phyloP scores from a whole-genome alignment of 768 basidiomycete genomes.

The Tricholoma terreum region DNA sequence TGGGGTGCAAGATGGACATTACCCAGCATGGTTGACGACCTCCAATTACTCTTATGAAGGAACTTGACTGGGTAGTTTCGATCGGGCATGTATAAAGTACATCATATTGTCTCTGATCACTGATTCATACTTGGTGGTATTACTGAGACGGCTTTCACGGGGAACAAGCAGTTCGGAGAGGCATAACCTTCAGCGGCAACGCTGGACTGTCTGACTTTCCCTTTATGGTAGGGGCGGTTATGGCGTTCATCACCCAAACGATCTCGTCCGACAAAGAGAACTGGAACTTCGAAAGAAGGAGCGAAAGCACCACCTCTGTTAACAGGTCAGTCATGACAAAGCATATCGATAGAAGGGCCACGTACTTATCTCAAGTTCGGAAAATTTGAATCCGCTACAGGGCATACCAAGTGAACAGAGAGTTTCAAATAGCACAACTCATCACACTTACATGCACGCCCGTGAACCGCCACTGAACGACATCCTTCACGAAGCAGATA shows the following conservation, averaged over 20 bases:
- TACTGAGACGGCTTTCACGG: not conserved
- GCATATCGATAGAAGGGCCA: not conserved
- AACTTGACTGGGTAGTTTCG: not conserved
- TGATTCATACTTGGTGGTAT: not conserved
- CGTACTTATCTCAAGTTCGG: constrained; percentile 50
- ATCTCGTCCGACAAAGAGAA: constrained; percentile 25
- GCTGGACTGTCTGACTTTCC: not conserved
- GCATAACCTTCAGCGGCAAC: not conserved
- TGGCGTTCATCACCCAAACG: constrained; percentile 27
- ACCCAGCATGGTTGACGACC: not conserved
- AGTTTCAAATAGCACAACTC: not conserved
- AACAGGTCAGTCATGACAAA: not conserved
- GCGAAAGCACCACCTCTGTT: constrained; percentile 25
- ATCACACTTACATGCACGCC: constrained; percentile 42
- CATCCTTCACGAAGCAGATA: constrained; percentile 26
- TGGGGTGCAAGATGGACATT: not conserved
- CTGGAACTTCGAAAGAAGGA: constrained; percentile 24
- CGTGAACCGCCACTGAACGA: constrained; percentile 42
- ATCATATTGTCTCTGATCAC: not conserved
- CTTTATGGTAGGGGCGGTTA: constrained; percentile 20
- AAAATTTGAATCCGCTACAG: constrained; percentile 50
- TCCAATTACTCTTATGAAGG: not conserved
- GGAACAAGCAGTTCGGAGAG: not conserved
- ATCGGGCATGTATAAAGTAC: not conserved
- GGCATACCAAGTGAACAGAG: not conserved